Percentiles rank a stretch among this genome's conserved stretches.
Evolutionary conservation across 495 filamentous ascomycete species (phyloP).

Genomic region (Sporormia fimetaria): DNA sequence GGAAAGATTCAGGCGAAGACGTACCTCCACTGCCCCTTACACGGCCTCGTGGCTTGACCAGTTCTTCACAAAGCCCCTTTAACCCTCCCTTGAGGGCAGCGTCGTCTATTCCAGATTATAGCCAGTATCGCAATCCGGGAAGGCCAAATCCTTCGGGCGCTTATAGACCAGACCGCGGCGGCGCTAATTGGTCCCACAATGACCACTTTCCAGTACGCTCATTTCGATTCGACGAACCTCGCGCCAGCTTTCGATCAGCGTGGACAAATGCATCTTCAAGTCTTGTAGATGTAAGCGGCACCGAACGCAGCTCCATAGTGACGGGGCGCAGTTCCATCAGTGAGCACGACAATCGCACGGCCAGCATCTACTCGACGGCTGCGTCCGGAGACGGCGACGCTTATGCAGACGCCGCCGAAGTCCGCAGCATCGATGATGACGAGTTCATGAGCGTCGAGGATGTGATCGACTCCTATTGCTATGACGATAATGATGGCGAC

Average conservation of each 20-base stretch:
- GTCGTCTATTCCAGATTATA: constrained; percentile 22
- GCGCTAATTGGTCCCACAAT: constrained; percentile 18
- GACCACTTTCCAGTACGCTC: constrained; percentile 10
- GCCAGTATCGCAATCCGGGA: not conserved
- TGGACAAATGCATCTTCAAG: constrained; percentile 63
- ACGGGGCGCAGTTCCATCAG: constrained; percentile 71
- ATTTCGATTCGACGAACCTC: constrained; percentile 39
- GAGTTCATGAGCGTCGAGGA: constrained; percentile 84
- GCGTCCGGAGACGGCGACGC: constrained; percentile 27
- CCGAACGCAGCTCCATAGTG: constrained; percentile 69
- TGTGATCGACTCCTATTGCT: constrained; percentile 34
- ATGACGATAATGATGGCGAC: constrained; percentile 7
- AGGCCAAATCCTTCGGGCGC: constrained; percentile 12
- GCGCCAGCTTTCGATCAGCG: constrained; percentile 62
- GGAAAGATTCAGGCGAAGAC: constrained; percentile 3
- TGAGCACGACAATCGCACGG: constrained; percentile 32
- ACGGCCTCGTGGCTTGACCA: constrained; percentile 15
- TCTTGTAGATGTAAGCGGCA: constrained; percentile 53
- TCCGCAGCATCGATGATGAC: constrained; percentile 53
- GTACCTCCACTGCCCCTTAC: not conserved
- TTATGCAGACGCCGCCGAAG: constrained; percentile 39
- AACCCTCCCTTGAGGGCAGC: constrained; percentile 13
- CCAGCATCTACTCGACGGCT: constrained; percentile 5
- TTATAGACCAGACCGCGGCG: constrained; percentile 20
- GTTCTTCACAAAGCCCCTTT: constrained; percentile 6